phyloP scores from a whole-genome alignment of 495 filamentous ascomycete species.

The Aspergillus olivimuriae region DNA sequence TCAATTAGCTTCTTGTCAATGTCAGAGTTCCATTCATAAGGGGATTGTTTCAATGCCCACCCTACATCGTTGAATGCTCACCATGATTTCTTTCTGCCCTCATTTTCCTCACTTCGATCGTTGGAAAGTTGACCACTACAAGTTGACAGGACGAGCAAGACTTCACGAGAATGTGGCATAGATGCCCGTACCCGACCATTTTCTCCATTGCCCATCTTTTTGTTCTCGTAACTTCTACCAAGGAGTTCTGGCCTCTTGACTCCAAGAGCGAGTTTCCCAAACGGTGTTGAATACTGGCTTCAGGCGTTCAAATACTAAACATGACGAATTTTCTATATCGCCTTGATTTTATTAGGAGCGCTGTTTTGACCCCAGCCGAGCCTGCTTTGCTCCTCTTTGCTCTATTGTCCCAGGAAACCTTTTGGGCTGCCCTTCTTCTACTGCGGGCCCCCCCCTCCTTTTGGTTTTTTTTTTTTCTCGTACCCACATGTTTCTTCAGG shows the following conservation, averaged over 20 bases:
- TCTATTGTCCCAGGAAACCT: background rate
- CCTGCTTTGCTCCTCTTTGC: background rate
- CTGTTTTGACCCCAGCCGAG: background rate
- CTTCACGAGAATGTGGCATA: background rate
- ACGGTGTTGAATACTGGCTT: background rate
- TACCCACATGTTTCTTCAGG: too few relatives aligned
- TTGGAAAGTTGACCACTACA: background rate
- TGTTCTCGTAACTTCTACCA: background rate
- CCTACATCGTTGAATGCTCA: background rate
- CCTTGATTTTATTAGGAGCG: background rate
- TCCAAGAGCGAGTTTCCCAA: background rate
- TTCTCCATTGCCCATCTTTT: background rate
- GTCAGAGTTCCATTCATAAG: too few relatives aligned
- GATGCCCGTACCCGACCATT: background rate
- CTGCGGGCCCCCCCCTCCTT: too few relatives aligned
- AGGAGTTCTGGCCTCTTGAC: background rate
- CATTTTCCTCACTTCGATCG: background rate
- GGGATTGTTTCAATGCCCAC: slow-evolving; percentile 1
- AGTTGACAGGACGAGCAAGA: background rate
- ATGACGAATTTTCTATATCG: background rate
- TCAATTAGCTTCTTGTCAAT: too few relatives aligned
- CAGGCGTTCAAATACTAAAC: background rate
- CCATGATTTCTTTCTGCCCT: background rate
- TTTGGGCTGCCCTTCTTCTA: background rate
- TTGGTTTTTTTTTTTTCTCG: too few relatives aligned